phyloP scores from a whole-genome alignment of 441 rosid genomes.

The Pelargonium fulgidum region DNA sequence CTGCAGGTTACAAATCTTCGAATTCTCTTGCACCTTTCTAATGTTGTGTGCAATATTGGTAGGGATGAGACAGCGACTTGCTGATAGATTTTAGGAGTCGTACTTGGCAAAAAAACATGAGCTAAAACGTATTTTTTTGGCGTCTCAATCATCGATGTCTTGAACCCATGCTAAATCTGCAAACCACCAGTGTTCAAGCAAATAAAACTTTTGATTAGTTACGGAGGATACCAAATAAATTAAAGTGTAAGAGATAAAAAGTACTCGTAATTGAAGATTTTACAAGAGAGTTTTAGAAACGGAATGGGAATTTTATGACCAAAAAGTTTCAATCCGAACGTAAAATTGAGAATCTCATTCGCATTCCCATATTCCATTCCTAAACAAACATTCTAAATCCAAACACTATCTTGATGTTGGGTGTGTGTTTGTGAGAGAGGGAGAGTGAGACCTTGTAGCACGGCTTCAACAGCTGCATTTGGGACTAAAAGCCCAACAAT shows the following conservation, averaged over 20 bases:
- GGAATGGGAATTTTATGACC: too few species aligned
- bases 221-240: too few species aligned
- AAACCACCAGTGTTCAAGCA: slow-evolving; percentile 14
- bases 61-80: not conserved
- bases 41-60: not conserved
- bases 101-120: not conserved
- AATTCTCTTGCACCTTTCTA: not conserved
- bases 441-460: slow-evolving; percentile 67
- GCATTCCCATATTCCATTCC: too few species aligned
- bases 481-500: slow-evolving; percentile 87
- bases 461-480: slow-evolving; percentile 87
- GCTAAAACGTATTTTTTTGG: not conserved
- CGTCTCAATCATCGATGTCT: slow-evolving; percentile 62
- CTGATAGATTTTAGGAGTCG: slow-evolving; percentile 3
- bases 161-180: slow-evolving; percentile 96
- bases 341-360: too few species aligned
- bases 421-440: slow-evolving; percentile 6
- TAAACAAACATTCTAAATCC: too few species aligned
- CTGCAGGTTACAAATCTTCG: not conserved
- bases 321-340: too few species aligned
- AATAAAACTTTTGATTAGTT: not conserved
- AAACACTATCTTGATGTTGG: not conserved
- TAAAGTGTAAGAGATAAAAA: not conserved
- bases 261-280: not conserved
- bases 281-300: too few species aligned